Base-by-base conservation (phyloP, 1,139 yeast genomes). In the Yamadazyma jaroonii region DNA sequence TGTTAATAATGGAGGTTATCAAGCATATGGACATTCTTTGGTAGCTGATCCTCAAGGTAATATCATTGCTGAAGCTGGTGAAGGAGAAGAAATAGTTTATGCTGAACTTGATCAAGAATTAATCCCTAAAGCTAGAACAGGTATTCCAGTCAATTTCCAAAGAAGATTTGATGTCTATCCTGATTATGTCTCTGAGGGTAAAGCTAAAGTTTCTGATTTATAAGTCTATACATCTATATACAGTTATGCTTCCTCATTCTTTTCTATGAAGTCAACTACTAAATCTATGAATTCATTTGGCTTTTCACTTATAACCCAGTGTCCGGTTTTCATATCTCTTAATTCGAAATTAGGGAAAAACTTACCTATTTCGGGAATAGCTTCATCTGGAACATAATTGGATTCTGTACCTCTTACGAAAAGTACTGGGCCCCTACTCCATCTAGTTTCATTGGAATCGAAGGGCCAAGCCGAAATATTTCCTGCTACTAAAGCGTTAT, bases 21-120 rank as follows among this genome's bases (percentile, higher is more conserved):
- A 88, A 53, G 96, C 97, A 0, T 90, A 81, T 54, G 97, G 97
- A 2, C 97, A 90, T 57, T 86, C 96, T 1, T 67, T 87, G 54
- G 90, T 88, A 9, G 86, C 79, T 29, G 94, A 86, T 59, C 97
- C 97, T 10, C 66, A 70, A 58, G 97, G 97, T n/a, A 74, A 77
- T 29, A 71, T 88, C 25, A 56, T 88, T 17, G 81, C 82, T 15
- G 95, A 88, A 56, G 95, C 96, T 8, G 95, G 86, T 9, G 89
- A 84, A 50, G 84, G 77, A 6, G 96, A 89, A 57, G 90, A 81
- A 48, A 83, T 86, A 41, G 66, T 88, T 10, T 84, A 79, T 53
- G 95, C 95, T 1, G 89, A 81, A 44, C 69, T 90, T 45, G 88
- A 85, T 46, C 82, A 84, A 3, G 79, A 68, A 10, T 64, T 70